Evolutionary conservation across 208 protist genomes (phyloP).

Genomic region (Eutreptiella sp.): DNA sequence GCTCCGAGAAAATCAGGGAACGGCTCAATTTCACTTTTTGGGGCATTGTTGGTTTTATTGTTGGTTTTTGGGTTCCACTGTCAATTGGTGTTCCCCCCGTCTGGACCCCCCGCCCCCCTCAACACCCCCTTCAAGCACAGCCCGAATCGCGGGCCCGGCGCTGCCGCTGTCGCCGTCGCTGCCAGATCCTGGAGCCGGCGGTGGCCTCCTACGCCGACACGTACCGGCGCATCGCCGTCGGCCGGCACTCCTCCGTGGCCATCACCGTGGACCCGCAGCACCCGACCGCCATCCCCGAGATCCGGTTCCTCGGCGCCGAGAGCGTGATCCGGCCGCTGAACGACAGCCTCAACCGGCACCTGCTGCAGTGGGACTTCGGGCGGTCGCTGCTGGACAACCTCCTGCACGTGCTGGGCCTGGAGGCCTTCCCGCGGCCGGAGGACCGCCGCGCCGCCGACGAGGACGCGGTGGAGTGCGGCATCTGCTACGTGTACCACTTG

Average conservation of each 20-base stretch:
- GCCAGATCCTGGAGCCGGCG: conserved; percentile 11
- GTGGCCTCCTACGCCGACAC: neutral
- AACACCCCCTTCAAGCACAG: no score
- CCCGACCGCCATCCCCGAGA: neutral
- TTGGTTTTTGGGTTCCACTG: no score
- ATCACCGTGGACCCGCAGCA: neutral
- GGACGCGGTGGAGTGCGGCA: conserved; percentile 4
- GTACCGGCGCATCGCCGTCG: conserved; percentile 17
- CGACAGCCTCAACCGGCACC: neutral
- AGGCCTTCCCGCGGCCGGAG: neutral
- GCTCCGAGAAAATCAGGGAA: no score
- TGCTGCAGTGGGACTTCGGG: neutral
- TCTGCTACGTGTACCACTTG: conserved; percentile 9
- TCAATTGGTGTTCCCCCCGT: no score
- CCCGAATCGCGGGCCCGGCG: neutral
- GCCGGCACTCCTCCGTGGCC: conserved; percentile 6
- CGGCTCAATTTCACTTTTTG: no score
- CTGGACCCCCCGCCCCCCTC: no score
- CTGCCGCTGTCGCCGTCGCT: no score
- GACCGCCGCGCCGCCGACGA: neutral
- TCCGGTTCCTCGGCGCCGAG: conserved; percentile 7
- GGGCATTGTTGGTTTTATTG: no score
- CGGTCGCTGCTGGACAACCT: neutral
- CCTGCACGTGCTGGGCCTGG: neutral
- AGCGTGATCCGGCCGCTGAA: neutral